Evolutionary conservation across 495 filamentous ascomycete genomes (phyloP), one percentile per base, ranked within the genome.

Genomic region (Hypomontagnella submonticulosa): DNA sequence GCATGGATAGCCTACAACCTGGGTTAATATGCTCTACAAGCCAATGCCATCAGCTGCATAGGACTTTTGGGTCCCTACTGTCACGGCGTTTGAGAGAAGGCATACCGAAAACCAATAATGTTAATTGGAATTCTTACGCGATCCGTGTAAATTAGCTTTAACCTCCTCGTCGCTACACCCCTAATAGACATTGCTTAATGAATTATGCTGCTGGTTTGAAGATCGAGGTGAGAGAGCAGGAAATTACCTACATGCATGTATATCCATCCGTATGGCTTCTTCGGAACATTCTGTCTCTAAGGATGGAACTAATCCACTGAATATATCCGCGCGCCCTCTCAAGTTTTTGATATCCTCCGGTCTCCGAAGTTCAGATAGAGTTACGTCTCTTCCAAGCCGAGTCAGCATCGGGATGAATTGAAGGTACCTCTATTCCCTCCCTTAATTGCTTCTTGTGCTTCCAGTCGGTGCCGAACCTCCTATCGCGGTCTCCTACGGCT

Each of bases 371-470:
- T 44, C 66, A 70, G 61, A 66, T 61, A n/a, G 64, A 71, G 43
- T 67, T 66, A 12, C 55, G 54, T 30, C 61, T 66, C 55, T 71
- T 73, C 71, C 59, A 74, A 36, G 59, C 42, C 8, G 10, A 69
- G 71, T 73, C 69, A 69, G 75, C 80, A 81, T 85, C 84, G 7
- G 78, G 72, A 80, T 92, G 83, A 34, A 91, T 76, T 55, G 80
- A 66, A 15, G 87, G 87, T 51, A 75, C 79, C 52, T 77, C 68
- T 61, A 96, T 87, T 34, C 75, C 77, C 71, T 82, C 77, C 71
- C 93, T 83, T 57, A 85, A 74, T 74, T 88, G 83, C 71, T 67
- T 84, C 81, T 93, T 93, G 54, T 76, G 62, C 75, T 71, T 76
- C 70, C 78, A 84, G 73, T 90, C 84, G 4, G 80, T 77, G 7